Evolutionary conservation across 257 asterid species (phyloP).

Genomic region (Catharanthus roseus): DNA sequence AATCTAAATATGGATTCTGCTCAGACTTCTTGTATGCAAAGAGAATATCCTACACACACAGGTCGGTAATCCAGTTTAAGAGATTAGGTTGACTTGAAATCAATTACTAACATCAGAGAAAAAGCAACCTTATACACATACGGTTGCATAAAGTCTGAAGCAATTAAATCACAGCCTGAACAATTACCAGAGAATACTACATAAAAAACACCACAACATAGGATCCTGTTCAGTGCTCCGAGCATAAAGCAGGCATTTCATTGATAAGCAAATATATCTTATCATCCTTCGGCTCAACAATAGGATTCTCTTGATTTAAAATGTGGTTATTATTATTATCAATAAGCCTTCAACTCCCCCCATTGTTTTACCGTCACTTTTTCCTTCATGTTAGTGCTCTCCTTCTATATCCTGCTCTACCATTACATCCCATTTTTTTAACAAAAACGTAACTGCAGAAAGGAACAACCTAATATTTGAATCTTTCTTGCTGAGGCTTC

Average conservation of each 20-base stretch:
- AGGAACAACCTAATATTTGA: no score
- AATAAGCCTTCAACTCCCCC: background rate
- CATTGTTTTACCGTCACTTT: background rate
- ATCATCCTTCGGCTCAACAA: background rate
- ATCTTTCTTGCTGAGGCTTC: no score
- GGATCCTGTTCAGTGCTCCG: background rate
- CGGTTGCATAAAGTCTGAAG: background rate
- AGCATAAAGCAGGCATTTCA: background rate
- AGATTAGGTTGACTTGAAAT: background rate
- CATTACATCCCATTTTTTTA: background rate
- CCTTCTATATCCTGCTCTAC: background rate
- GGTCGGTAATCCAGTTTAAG: background rate
- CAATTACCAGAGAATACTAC: background rate
- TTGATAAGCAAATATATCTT: background rate
- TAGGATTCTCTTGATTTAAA: background rate
- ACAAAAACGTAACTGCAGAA: background rate
- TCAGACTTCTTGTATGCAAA: background rate
- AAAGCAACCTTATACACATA: no score
- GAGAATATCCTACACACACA: background rate
- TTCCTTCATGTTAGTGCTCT: background rate
- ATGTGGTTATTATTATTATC: background rate
- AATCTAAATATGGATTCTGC: background rate
- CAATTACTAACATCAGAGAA: background rate
- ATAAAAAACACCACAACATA: no score
- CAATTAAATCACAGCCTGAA: no score